These are phyloP conservation scores for Clarireedia hainanense DNA, from an alignment of 2,329 filamentous ascomycete species.

Conservation along the genomic window DNA sequence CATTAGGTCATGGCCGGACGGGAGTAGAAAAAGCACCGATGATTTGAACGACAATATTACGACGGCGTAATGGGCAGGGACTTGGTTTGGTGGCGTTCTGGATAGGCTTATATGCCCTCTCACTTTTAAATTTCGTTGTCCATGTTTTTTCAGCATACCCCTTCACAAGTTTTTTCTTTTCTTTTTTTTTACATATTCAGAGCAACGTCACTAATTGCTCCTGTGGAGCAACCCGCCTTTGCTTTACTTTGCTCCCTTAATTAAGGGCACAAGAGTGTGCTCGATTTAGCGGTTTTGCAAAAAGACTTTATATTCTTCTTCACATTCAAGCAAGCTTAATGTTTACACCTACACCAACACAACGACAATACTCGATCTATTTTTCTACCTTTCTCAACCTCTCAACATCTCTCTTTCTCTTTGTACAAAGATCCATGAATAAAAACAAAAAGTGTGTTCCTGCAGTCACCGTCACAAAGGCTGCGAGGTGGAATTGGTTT, in stretches of 20 bases:
- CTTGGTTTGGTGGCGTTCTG: conserved; percentile 24
- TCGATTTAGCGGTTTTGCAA: not conserved
- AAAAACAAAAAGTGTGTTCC: not conserved
- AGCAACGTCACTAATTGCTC: conserved; percentile 3
- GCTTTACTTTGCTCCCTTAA: conserved; percentile 2
- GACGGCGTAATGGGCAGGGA: conserved; percentile 18
- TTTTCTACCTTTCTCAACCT: not conserved
- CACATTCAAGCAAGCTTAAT: conserved; percentile 8
- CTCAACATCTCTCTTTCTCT: not conserved
- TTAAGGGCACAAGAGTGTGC: not conserved
- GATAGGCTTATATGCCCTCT: conserved; percentile 22
- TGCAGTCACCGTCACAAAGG: conserved; percentile 5
- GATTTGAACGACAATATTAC: conserved; percentile 22
- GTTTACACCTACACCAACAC: conserved; percentile 1
- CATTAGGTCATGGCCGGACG: conserved; percentile 25
- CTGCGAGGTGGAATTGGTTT: conserved; percentile 2
- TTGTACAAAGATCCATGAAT: conserved; percentile 5
- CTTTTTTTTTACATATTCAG: conserved; percentile 16
- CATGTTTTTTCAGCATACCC: conserved; percentile 22
- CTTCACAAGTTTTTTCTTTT: conserved; percentile 10
- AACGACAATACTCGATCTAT: not conserved
- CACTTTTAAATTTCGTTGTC: conserved; percentile 20
- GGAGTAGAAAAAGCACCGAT: conserved; percentile 25
- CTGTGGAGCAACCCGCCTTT: not conserved
- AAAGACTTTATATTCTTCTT: not conserved